A percentile compares a stretch with the other conserved stretches of the same genome.
Evolutionary conservation across 495 filamentous ascomycete species (phyloP).

Genomic region (Annulohypoxylon bovei): DNA sequence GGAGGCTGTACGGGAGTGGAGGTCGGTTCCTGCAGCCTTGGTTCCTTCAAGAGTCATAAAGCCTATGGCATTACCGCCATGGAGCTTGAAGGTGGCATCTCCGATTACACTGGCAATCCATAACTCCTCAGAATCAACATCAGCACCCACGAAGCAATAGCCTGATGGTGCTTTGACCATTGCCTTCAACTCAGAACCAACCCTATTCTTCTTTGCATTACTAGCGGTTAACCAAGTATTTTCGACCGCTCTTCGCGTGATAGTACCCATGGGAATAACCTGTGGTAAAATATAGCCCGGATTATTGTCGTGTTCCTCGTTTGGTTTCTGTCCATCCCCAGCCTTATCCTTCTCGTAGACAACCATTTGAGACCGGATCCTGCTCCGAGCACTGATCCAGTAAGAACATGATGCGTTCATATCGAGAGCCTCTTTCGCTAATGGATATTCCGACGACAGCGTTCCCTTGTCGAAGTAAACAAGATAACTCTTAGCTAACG

Average conservation of each 20-base stretch:
- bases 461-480: constrained; percentile 90
- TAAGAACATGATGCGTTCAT: constrained; percentile 99
- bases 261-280: constrained; percentile 97
- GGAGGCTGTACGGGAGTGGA: constrained; percentile 91
- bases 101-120: constrained; percentile 98
- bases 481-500: constrained; percentile 90
- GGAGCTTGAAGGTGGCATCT: constrained; percentile 90
- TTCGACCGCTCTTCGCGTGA: constrained; percentile 95
- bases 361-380: constrained; percentile 93
- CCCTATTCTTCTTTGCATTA: constrained; percentile 94
- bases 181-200: constrained; percentile 96
- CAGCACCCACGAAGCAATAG: constrained; percentile 93
- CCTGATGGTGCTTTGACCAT: constrained; percentile 94
- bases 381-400: constrained; percentile 94
- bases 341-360: constrained; percentile 77
- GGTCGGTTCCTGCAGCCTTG: constrained; percentile 90
- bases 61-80: constrained; percentile 95
- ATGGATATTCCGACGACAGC: constrained; percentile 83
- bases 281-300: constrained; percentile 94
- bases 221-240: constrained; percentile 98
- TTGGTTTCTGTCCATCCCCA: constrained; percentile 18
- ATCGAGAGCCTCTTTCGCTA: constrained; percentile 92
- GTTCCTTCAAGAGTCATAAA: constrained; percentile 99
- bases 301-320: constrained; percentile 10
- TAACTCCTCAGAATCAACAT: constrained; percentile 98